phyloP scores from a whole-genome alignment of 148 eudicot genomes.

The Silene conica region DNA sequence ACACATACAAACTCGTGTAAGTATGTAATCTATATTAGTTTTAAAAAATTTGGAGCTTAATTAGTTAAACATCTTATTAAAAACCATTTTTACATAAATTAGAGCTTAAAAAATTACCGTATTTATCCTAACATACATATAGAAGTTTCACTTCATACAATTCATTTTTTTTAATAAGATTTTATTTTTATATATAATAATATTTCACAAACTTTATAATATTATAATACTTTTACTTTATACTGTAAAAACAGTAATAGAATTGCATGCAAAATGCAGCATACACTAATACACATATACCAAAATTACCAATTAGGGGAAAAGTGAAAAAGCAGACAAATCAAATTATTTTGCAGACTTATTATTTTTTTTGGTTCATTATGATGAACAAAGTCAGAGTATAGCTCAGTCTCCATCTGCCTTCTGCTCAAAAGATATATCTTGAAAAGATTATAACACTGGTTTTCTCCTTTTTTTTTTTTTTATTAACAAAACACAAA shows the following conservation, averaged over 20 bases:
- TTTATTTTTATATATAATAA: no score
- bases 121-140: no score
- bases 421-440: slow-evolving; percentile 23
- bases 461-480: neutral
- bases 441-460: slow-evolving; percentile 22
- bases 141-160: no score
- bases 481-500: neutral
- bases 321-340: slow-evolving; percentile 19
- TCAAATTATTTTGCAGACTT: slow-evolving; percentile 33
- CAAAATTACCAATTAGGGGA: neutral
- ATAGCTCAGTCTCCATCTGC: slow-evolving; percentile 22
- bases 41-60: no score
- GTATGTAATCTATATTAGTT: no score
- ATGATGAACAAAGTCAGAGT: slow-evolving; percentile 36
- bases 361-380: slow-evolving; percentile 14
- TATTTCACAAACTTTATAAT: no score
- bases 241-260: neutral
- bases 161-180: no score
- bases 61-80: no score
- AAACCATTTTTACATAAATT: no score
- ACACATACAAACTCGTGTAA: no score
- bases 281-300: neutral
- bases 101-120: no score
- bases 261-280: slow-evolving; percentile 16
- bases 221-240: no score